These are phyloP conservation scores for Fusarium gaditjirri DNA, from an alignment of 2,329 filamentous ascomycete species.

Conservation along the genomic window DNA sequence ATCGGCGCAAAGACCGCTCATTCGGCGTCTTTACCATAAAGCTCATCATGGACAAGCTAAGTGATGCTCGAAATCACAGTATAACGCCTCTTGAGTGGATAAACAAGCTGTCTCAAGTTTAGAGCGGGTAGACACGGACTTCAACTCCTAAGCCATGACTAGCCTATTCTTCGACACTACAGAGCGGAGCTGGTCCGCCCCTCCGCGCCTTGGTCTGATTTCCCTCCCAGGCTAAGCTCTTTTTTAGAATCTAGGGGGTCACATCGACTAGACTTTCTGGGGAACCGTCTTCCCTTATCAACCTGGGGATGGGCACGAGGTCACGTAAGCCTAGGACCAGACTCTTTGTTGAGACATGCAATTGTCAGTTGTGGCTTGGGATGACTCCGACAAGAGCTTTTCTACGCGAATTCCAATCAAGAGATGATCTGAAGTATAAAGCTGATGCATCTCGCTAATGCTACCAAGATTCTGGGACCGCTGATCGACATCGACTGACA, in stretches of 20 bases:
- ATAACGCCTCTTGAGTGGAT: no score
- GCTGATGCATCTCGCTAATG: background rate
- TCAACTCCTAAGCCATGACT: background rate
- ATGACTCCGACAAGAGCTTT: background rate
- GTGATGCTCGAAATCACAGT: no score
- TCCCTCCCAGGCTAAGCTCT: background rate
- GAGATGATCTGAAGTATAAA: background rate
- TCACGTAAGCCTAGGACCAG: background rate
- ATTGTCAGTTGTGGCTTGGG: background rate
- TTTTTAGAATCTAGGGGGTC: background rate
- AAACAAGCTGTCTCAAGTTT: no score
- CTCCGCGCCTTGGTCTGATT: background rate
- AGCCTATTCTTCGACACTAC: no score
- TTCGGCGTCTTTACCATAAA: no score
- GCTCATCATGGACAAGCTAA: no score
- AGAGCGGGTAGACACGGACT: background rate
- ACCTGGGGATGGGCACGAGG: slow-evolving; percentile 46
- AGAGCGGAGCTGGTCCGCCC: background rate
- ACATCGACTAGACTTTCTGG: background rate
- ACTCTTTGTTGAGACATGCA: background rate
- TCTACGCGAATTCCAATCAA: background rate
- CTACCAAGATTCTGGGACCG: background rate
- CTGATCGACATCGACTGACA: background rate
- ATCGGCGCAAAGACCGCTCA: no score
- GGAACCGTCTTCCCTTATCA: background rate